Conservation (phyloP, 2,329 filamentous ascomycete genomes). For the Arthrinium puccinioides region DNA sequence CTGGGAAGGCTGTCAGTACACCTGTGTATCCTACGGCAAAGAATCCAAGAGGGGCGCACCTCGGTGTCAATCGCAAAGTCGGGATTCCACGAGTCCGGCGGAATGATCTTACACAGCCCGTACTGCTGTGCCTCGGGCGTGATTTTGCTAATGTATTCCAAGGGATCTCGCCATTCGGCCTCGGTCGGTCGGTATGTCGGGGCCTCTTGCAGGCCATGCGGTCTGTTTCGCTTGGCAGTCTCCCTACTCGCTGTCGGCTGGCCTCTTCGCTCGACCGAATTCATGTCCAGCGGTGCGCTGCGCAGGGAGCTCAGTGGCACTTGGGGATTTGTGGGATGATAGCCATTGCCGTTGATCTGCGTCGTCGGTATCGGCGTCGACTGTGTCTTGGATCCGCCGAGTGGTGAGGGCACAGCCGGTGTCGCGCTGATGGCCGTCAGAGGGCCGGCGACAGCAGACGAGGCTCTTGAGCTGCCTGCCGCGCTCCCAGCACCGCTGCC, state of each 20-base stretch:
- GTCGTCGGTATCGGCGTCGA: constrained; percentile 12
- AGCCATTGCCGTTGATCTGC: constrained; percentile 47
- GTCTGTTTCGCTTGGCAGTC: constrained; percentile 67
- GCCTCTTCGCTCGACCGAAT: constrained; percentile 85
- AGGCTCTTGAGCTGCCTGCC: constrained; percentile 1
- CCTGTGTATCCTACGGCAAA: too few species aligned
- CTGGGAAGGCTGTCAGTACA: constrained; percentile 36
- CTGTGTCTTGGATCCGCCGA: too few species aligned
- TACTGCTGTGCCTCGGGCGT: constrained; percentile 77
- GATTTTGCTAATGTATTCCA: constrained; percentile 91
- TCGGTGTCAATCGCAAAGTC: constrained; percentile 95
- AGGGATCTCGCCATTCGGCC: constrained; percentile 91
- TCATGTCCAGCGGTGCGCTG: constrained; percentile 66
- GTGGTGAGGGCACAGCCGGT: too few species aligned
- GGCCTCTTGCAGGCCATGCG: constrained; percentile 81
- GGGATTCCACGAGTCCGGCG: constrained; percentile 89
- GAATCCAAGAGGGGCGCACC: too few species aligned
- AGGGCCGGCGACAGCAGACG: neutral
- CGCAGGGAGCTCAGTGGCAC: constrained; percentile 48
- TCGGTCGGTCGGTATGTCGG: constrained; percentile 85
- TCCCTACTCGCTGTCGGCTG: constrained; percentile 72
- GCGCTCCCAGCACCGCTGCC: constrained; percentile 1
- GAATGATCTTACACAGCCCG: constrained; percentile 93
- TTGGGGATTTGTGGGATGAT: constrained; percentile 42
- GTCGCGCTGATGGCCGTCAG: neutral